Evolutionary conservation across 768 basidiomycete species (phyloP).

Genomic region (Saitozyma podzolica): DNA sequence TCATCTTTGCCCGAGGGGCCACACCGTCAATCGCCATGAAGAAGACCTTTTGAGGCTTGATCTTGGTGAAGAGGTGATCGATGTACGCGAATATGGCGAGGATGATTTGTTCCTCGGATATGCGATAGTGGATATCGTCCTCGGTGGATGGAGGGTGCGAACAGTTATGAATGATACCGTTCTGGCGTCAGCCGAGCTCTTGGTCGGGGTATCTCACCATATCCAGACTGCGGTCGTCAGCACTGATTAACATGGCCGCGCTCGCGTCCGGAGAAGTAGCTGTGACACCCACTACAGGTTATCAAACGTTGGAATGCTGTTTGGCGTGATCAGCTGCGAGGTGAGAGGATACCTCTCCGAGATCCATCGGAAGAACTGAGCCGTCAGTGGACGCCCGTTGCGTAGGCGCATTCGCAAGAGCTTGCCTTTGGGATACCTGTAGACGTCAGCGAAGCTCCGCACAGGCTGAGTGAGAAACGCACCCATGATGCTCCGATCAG

Average conservation of each 20-base stretch:
- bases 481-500: slow-evolving; percentile 20
- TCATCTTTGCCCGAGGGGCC: slow-evolving; percentile 98
- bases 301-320: slow-evolving; percentile 96
- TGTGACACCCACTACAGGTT: slow-evolving; percentile 53
- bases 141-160: slow-evolving; percentile 87
- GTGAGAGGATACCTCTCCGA: slow-evolving; percentile 99
- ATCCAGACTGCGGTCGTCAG: slow-evolving; percentile 16
- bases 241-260: background rate
- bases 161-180: slow-evolving; percentile 62
- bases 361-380: slow-evolving; percentile 92
- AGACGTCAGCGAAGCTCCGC: slow-evolving; percentile 7
- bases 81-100: slow-evolving; percentile 96
- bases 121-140: slow-evolving; percentile 88
- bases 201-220: slow-evolving; percentile 14
- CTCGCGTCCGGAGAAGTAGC: slow-evolving; percentile 2
- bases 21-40: slow-evolving; percentile 99
- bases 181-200: slow-evolving; percentile 5
- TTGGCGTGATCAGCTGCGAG: slow-evolving; percentile 95
- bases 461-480: background rate
- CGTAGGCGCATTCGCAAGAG: background rate
- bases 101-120: slow-evolving; percentile 96
- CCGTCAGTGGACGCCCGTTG: slow-evolving; percentile 3
- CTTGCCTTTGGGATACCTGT: slow-evolving; percentile 31
- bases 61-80: slow-evolving; percentile 92
- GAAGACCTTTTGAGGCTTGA: slow-evolving; percentile 95